Base-by-base conservation (phyloP, 2,329 filamentous ascomycete species). In the Arthrobotrys pseudoclavata region DNA sequence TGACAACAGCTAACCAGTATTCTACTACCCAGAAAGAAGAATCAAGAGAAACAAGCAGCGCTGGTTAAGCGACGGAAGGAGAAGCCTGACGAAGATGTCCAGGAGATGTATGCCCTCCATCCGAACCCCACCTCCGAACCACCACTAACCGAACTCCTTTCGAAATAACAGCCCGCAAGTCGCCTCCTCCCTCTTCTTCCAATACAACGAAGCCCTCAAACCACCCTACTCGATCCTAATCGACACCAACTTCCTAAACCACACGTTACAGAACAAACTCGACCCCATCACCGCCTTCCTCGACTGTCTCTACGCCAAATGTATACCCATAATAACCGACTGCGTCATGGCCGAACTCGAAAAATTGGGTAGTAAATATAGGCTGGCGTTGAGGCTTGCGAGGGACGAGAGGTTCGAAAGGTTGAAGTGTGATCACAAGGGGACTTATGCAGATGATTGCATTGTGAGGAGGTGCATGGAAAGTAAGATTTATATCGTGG, bases 281-380 rank as follows among this genome's bases (percentile, higher is more conserved):
- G 93, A 94, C 37, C 86, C 98, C 12, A 87, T 97, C 20, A 91
- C 95, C 77, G 90, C 91, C 2, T 92, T 97, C 86, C 97, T 97
- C 93, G 94, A 97, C 84, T 92, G 92, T 67, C 87, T 99, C 3
- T 97, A 94, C 83, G 95, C 95, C 18, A 96, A 96, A 82, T 96
- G 92, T 83, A 93, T 90, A 22, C 93, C 94, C 18, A 91, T 96
- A 80, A 94, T 98, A 80, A 97, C 94, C 1, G 88, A 89, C 80
- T 94, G 92, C 85, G 90, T 91, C 80, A 91, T 94, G 88, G 91
- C 90, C 69, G 94, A 97, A 84, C 85, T 97, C 79, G 94, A 97
- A 83, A 97, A 97, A 83, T 87, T 97, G 9, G 94, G 95, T 0
- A 89, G 89, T 2, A 96, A 96, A 83, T 99, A 97, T 85, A 87